Conservation (phyloP, 306 rosid genomes). For the Malus sylvestris region DNA sequence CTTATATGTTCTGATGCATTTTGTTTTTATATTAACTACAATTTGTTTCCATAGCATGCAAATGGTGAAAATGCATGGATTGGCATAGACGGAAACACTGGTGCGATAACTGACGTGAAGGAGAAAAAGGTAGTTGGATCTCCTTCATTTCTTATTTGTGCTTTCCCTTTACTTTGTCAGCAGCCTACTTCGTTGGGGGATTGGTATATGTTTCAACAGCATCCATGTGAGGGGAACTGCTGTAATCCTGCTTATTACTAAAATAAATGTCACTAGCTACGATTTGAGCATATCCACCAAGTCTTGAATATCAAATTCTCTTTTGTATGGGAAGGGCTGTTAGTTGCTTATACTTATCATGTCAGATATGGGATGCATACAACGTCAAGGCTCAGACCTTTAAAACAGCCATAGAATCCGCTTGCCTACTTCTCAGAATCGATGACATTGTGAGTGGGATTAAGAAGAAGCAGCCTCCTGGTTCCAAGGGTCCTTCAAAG, state of each 20-base stretch:
- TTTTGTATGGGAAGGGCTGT: neutral
- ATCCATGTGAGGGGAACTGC: neutral
- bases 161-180: neutral
- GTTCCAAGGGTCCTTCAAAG: slow-evolving; percentile 57
- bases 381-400: slow-evolving; percentile 95
- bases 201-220: too few species aligned
- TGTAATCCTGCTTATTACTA: neutral
- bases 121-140: slow-evolving; percentile 54
- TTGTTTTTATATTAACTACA: slow-evolving; percentile 8
- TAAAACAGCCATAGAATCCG: slow-evolving; percentile 97
- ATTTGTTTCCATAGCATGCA: slow-evolving; percentile 52
- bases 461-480: slow-evolving; percentile 85
- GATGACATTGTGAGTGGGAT: slow-evolving; percentile 97
- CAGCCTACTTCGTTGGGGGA: neutral
- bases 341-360: slow-evolving; percentile 9
- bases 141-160: neutral
- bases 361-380: slow-evolving; percentile 93
- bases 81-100: slow-evolving; percentile 93
- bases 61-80: slow-evolving; percentile 94
- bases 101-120: slow-evolving; percentile 69
- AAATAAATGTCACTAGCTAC: neutral
- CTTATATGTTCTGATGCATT: neutral
- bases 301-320: neutral
- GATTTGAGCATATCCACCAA: neutral
- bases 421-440: slow-evolving; percentile 94